Percentiles rank a stretch among this genome's conserved stretches.
Conservation (phyloP, 2,329 filamentous ascomycete genomes). For the Epichloe baconii region DNA sequence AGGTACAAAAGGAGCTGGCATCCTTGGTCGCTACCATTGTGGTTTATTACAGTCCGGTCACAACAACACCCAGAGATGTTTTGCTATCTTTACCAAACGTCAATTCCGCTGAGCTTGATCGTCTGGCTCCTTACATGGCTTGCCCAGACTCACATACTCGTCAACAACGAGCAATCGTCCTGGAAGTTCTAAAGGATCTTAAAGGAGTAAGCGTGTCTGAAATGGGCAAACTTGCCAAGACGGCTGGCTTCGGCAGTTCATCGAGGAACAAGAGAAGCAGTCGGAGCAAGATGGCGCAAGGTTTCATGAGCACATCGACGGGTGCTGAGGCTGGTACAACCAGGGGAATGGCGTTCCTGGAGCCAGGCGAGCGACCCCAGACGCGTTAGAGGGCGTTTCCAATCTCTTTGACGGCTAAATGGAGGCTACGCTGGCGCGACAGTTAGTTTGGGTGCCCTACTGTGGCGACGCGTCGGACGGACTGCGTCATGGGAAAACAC, state of each 20-base stretch:
- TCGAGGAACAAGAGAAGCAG: constrained; percentile 14
- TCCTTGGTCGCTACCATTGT: constrained; percentile 78
- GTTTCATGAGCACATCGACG: constrained; percentile 47
- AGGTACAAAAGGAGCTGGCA: constrained; percentile 85
- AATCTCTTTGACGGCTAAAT: constrained; percentile 32
- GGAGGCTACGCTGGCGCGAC: neutral
- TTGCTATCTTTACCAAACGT: constrained; percentile 74
- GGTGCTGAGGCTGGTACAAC: constrained; percentile 16
- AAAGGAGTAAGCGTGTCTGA: constrained; percentile 88
- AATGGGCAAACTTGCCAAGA: constrained; percentile 67
- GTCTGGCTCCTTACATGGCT: constrained; percentile 46
- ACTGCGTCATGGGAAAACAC: too few relatives aligned
- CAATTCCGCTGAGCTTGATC: constrained; percentile 51
- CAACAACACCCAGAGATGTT: constrained; percentile 57
- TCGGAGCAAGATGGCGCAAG: constrained; percentile 44
- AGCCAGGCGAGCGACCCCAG: constrained; percentile 28
- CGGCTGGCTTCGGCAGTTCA: constrained; percentile 23
- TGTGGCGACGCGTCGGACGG: too few relatives aligned
- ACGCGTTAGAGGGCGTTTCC: constrained; percentile 41
- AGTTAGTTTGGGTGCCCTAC: neutral
- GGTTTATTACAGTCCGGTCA: constrained; percentile 57
- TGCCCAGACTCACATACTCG: constrained; percentile 49
- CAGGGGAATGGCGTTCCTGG: constrained; percentile 14
- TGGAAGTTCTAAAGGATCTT: constrained; percentile 75
- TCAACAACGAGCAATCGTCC: constrained; percentile 65